Base-by-base conservation (phyloP, 495 filamentous ascomycete genomes). In the Penicillium mononematosum region DNA sequence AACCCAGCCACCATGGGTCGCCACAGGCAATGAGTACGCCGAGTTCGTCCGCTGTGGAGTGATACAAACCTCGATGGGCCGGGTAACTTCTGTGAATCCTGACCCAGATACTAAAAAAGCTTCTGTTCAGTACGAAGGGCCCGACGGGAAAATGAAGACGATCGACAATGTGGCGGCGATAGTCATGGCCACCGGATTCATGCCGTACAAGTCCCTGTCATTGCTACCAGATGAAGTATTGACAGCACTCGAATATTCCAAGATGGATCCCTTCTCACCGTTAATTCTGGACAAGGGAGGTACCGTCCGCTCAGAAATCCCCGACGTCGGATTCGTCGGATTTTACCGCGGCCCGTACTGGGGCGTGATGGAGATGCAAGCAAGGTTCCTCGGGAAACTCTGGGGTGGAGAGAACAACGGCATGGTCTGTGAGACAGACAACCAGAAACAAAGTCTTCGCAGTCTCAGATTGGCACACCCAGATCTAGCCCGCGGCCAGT, bases 341-440 rank as follows among this genome's bases (percentile, higher is more conserved):
- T 88, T 93, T 70, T 93, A 96, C 67, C 82, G 89, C 36, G 88
- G 89, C 1, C 89, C 91, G 0, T 96, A 88, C 70, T 96, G 90
- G 88, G 88, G 87, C 0, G 81, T 89, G 1, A 88, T 93, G 80
- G 91, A 96, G 64, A 85, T 91, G 83, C 92, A 96, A 70, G 88
- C 90, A 0, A 82, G 85, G 14, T 83, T 85, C 55, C 64, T 94
- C 3, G 79, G 79, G 0, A 54, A 66, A 5, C 49, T 64, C 16
- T 84, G 83, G 77, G 19, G 50, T 2, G 62, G 45, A 48, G 31
- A 20, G 12, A 55, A 45, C 0, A 47, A 58, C 36, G 27, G 50
- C 20, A 42, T 8, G 3, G 7, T 43, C 6, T 36, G 38, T 10
- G 19, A 49, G 24, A 42, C 59, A 36, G 59, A 68, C 12, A 25